Conservation (phyloP, 1,284 basidiomycete species). For the Trichosporon ovoides region DNA sequence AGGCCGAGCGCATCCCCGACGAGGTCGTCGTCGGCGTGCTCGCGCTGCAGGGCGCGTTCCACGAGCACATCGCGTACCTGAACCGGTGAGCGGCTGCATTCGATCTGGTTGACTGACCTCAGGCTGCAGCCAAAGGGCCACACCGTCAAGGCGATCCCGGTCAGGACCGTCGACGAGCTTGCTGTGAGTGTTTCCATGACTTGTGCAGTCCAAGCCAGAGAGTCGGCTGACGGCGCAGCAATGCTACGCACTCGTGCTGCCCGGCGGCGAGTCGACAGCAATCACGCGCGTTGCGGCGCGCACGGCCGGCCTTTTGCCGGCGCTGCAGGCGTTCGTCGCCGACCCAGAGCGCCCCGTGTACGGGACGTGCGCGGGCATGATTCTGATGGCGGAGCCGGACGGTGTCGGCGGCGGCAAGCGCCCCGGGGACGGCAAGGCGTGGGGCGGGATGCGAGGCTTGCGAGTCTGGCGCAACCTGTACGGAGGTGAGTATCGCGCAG, state of each 20-base stretch:
- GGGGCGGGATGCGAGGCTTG: slow-evolving; percentile 70
- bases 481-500: slow-evolving; percentile 64
- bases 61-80: slow-evolving; percentile 62
- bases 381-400: slow-evolving; percentile 67
- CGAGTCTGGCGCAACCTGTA: slow-evolving; percentile 72
- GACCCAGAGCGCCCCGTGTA: slow-evolving; percentile 66
- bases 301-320: slow-evolving; percentile 71
- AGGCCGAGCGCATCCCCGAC: background rate
- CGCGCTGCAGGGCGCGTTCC: slow-evolving; percentile 90
- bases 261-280: slow-evolving; percentile 88
- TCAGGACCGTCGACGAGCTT: slow-evolving; percentile 73
- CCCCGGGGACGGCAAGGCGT: slow-evolving; percentile 26
- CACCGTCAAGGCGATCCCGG: slow-evolving; percentile 50
- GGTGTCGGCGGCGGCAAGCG: slow-evolving; percentile 65
- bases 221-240: too few relatives aligned
- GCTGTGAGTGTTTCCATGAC: slow-evolving; percentile 31
- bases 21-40: slow-evolving; percentile 18
- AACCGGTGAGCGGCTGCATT: slow-evolving; percentile 28
- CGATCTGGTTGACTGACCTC: background rate
- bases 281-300: slow-evolving; percentile 75
- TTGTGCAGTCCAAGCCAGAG: background rate
- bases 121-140: slow-evolving; percentile 28
- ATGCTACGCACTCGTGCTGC: slow-evolving; percentile 86
- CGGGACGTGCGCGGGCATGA: slow-evolving; percentile 97
- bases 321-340: slow-evolving; percentile 65